Evolutionary conservation across 2,329 filamentous ascomycete genomes (phyloP).

Genomic region (Macrophomina tecta): DNA sequence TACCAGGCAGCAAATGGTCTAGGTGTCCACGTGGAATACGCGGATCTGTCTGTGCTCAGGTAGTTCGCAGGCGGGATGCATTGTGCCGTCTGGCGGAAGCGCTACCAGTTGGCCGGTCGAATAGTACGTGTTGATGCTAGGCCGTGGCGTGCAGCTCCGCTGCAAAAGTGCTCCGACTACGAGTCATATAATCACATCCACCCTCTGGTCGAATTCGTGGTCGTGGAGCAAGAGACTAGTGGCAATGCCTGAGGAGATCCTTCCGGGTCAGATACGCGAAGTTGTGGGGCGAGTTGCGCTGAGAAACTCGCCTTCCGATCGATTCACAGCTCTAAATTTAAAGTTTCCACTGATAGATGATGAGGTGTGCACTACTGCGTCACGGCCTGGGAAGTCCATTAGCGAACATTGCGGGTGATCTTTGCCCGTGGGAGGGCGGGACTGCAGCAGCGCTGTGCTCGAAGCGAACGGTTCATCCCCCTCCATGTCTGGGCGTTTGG

Average conservation of each 20-base stretch:
- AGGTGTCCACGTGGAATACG: slow-evolving; percentile 16
- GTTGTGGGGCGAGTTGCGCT: not conserved
- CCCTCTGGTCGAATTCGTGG: not conserved
- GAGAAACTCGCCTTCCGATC: not conserved
- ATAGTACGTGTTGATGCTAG: not conserved
- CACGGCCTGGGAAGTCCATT: not conserved
- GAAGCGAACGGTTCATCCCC: not conserved
- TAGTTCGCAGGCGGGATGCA: not conserved
- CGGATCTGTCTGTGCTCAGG: slow-evolving; percentile 14
- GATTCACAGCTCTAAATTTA: not conserved
- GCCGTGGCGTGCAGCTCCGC: slow-evolving; percentile 7
- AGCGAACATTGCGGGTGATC: not conserved
- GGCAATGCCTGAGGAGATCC: not conserved
- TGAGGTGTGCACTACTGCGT: not conserved
- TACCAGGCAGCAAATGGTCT: slow-evolving; percentile 14
- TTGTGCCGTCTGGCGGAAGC: slow-evolving; percentile 14
- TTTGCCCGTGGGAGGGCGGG: not conserved
- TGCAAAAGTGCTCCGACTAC: slow-evolving; percentile 5
- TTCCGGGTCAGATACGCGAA: slow-evolving; percentile 10
- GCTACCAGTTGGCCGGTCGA: slow-evolving; percentile 3
- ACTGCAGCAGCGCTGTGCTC: not conserved
- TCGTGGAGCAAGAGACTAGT: not conserved
- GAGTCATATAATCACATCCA: not conserved
- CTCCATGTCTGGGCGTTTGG: not conserved
- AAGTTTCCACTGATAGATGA: not conserved